These are phyloP conservation scores for Vachellia collinsii DNA, from an alignment of 306 rosid genomes.

Conservation along the genomic window DNA sequence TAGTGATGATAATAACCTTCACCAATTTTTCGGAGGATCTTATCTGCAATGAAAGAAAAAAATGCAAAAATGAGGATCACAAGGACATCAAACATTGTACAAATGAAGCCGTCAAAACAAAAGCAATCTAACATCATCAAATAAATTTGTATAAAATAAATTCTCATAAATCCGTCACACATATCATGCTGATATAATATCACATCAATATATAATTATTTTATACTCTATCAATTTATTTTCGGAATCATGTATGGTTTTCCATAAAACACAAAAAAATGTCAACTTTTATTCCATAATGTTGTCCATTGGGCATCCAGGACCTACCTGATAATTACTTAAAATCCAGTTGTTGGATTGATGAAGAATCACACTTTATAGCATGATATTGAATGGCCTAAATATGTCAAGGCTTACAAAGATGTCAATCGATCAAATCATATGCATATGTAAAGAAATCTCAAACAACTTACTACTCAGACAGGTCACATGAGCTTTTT, in stretches of 20 bases:
- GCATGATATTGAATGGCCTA: not conserved
- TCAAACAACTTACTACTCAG: not conserved
- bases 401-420: not conserved
- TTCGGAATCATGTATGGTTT: not conserved
- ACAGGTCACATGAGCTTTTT: not conserved
- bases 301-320: not conserved
- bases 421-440: not conserved
- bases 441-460: not conserved
- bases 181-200: not conserved
- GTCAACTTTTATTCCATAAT: not conserved
- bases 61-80: not conserved
- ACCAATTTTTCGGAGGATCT: slow-evolving; percentile 68
- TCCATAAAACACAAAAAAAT: not conserved
- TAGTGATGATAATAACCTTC: slow-evolving; percentile 42
- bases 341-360: not conserved
- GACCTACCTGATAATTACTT: not conserved
- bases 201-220: not conserved
- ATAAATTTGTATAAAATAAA: not conserved
- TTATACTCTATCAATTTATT: not conserved
- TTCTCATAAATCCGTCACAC: not conserved
- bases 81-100: not conserved
- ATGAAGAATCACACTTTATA: not conserved
- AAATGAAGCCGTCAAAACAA: not conserved
- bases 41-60: slow-evolving; percentile 50
- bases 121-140: not conserved